These are phyloP conservation scores for Fusarium abutilonis DNA, from an alignment of 2,329 filamentous ascomycete species.

Conservation along the genomic window DNA sequence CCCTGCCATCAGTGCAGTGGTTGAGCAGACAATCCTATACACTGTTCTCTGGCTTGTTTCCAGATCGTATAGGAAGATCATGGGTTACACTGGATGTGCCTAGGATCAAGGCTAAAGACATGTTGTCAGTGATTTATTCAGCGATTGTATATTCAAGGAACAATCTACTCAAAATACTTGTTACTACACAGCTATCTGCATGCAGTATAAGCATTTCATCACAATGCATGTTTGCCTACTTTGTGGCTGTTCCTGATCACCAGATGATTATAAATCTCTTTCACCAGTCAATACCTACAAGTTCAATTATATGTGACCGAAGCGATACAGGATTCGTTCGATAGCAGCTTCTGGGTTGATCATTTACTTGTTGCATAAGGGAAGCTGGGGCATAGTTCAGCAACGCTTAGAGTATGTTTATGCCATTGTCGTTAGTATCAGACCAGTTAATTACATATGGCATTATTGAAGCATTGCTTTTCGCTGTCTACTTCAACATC, in stretches of 20 bases:
- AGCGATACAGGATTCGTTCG: no score
- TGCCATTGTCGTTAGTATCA: no score
- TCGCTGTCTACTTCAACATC: background rate
- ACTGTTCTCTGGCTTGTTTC: slow-evolving; percentile 5
- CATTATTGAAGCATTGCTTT: background rate
- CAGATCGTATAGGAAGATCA: background rate
- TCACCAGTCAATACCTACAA: no score
- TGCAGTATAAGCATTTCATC: background rate
- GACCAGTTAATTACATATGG: background rate
- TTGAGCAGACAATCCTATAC: slow-evolving; percentile 5
- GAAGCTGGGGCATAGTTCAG: no score
- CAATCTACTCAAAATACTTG: background rate
- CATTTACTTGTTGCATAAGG: no score
- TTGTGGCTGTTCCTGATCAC: no score
- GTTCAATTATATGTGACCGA: no score
- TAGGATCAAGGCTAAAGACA: slow-evolving; percentile 7
- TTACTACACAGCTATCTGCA: background rate
- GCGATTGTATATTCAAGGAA: background rate
- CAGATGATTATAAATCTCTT: no score
- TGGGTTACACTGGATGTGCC: slow-evolving; percentile 12
- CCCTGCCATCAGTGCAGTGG: background rate
- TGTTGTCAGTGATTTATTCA: slow-evolving; percentile 4
- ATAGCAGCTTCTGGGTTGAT: no score
- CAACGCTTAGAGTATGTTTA: no score
- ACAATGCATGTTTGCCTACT: background rate